phyloP scores from a whole-genome alignment of 768 basidiomycete genomes.

The Mycena sanguinolenta region DNA sequence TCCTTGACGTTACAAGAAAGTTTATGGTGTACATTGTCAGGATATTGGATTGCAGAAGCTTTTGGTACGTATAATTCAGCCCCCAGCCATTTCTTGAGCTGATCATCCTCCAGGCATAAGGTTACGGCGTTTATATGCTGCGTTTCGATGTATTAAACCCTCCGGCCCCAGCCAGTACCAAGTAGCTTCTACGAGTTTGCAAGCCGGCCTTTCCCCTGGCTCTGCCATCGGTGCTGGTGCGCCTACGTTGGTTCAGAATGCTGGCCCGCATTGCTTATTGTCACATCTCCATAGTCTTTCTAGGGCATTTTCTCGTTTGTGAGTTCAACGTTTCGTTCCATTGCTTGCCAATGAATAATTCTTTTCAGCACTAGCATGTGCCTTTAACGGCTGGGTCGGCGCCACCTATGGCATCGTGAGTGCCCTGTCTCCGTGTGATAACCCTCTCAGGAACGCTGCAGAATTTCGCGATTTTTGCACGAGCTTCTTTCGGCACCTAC shows the following conservation, averaged over 20 bases:
- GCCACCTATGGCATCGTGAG: constrained; percentile 37
- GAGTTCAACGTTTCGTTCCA: neutral
- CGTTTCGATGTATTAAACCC: neutral
- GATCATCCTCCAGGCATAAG: constrained; percentile 25
- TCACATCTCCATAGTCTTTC: constrained; percentile 19
- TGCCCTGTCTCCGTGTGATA: constrained; percentile 5
- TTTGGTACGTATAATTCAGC: constrained; percentile 24
- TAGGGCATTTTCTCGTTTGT: constrained; percentile 39
- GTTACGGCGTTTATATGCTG: neutral
- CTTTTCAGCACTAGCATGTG: constrained; percentile 34
- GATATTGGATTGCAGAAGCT: constrained; percentile 41
- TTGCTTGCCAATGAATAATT: neutral
- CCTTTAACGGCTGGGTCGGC: constrained; percentile 37
- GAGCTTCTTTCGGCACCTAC: constrained; percentile 35
- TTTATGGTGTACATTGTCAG: neutral
- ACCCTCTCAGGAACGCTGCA: constrained; percentile 3
- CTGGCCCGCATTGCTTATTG: neutral
- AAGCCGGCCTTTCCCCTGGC: constrained; percentile 36
- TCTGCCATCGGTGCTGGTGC: constrained; percentile 36
- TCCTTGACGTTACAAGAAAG: neutral
- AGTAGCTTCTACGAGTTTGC: constrained; percentile 37
- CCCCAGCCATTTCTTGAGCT: too few relatives aligned
- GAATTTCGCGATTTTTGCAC: constrained; percentile 39
- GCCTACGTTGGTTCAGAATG: neutral
- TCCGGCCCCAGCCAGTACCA: constrained; percentile 37